Evolutionary conservation across 2,329 filamentous ascomycete species (phyloP).

Genomic region (Pseudogymnoascus sp.): DNA sequence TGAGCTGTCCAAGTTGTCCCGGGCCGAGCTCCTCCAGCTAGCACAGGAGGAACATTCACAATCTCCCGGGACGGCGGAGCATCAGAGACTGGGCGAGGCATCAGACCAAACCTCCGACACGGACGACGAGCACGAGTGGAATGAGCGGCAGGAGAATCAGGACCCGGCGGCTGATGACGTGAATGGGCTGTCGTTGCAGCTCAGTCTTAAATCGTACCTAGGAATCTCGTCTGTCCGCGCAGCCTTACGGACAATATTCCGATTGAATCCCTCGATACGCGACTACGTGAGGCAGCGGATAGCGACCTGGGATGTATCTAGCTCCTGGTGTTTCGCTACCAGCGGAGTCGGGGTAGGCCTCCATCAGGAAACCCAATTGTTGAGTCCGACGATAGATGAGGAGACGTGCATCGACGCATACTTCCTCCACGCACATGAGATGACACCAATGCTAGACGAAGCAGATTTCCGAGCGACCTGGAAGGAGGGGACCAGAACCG

Average conservation of each 20-base stretch:
- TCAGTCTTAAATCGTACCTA: not conserved
- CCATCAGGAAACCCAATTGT: not conserved
- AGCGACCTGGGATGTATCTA: not conserved
- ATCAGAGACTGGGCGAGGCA: not conserved
- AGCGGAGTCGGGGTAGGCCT: not conserved
- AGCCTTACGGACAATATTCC: constrained; percentile 4
- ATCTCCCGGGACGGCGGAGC: not conserved
- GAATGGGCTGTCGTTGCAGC: not conserved
- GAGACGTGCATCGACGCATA: constrained; percentile 10
- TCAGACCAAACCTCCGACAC: not conserved
- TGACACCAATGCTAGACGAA: constrained; percentile 13
- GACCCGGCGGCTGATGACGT: not conserved
- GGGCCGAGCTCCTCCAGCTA: not conserved
- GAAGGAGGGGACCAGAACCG: not conserved
- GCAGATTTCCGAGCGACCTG: constrained; percentile 3
- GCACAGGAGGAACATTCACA: not conserved
- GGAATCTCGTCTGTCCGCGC: constrained; percentile 1
- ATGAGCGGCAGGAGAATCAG: not conserved
- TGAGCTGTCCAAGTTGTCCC: not conserved
- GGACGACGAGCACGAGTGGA: constrained; percentile 2
- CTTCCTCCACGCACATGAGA: constrained; percentile 11
- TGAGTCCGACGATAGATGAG: constrained; percentile 7
- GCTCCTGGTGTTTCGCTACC: not conserved
- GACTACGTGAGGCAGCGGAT: constrained; percentile 3
- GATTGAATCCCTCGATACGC: not conserved